Percentiles rank a stretch among this genome's conserved stretches.
phyloP scores from a whole-genome alignment of 148 eudicot species.

The Pharnaceum exiguum region DNA sequence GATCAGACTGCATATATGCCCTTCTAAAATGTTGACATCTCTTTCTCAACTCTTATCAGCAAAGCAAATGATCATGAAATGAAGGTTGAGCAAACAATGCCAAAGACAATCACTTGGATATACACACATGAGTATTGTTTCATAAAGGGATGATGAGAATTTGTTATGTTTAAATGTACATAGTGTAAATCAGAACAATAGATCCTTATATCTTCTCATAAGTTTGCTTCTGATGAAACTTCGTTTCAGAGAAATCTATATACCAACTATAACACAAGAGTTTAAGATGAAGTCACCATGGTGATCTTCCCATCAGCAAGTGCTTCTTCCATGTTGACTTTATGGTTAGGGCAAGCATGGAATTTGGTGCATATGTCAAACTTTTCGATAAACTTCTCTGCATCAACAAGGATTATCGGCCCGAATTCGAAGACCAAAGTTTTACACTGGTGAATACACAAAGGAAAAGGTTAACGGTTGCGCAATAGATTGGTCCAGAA shows the following conservation, averaged over 20 bases:
- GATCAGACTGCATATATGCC: too few species aligned
- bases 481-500: neutral
- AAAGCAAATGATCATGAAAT: neutral
- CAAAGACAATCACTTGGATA: slow-evolving; percentile 1
- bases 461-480: neutral
- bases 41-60: too few species aligned
- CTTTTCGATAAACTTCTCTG: slow-evolving; percentile 56
- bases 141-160: slow-evolving; percentile 1
- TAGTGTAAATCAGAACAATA: too few species aligned
- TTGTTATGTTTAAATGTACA: slow-evolving; percentile 2
- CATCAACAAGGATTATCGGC: slow-evolving; percentile 52
- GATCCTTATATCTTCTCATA: neutral
- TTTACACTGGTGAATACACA: slow-evolving; percentile 59
- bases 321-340: slow-evolving; percentile 15
- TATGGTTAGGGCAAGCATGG: slow-evolving; percentile 50
- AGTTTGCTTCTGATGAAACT: neutral
- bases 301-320: slow-evolving; percentile 11
- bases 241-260: neutral
- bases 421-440: slow-evolving; percentile 66
- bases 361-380: slow-evolving; percentile 59
- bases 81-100: neutral
- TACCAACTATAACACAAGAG: neutral
- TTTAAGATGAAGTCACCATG: slow-evolving; percentile 40
- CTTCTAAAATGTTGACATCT: too few species aligned
- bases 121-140: neutral